Percentiles rank a stretch among this genome's conserved stretches.
Conservation (phyloP, 331 rosid species). For the Arachis monticola region DNA sequence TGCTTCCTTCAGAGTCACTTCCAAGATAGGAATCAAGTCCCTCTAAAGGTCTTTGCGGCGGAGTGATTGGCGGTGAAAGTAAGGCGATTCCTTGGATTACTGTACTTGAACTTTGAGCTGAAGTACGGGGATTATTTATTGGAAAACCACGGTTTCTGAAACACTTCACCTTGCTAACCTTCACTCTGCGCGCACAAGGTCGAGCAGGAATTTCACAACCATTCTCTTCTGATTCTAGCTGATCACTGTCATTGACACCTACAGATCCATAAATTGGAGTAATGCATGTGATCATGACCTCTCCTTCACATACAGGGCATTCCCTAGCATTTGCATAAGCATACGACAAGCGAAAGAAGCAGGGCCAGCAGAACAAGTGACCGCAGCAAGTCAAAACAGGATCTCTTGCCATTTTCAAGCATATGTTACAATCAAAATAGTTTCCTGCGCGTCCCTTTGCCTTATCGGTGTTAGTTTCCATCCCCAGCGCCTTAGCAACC, state of each 20-base stretch:
- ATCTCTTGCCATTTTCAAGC: conserved; percentile 61
- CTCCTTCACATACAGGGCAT: conserved; percentile 74
- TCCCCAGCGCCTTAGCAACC: conserved; percentile 61
- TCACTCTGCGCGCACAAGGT: conserved; percentile 62
- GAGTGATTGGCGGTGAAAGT: conserved; percentile 52
- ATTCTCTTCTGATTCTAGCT: conserved; percentile 37
- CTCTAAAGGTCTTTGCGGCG: conserved; percentile 51
- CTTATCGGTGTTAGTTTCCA: conserved; percentile 41
- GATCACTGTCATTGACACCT: conserved; percentile 20
- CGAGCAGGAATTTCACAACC: conserved; percentile 56
- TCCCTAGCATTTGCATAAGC: conserved; percentile 57
- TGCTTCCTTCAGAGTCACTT: conserved; percentile 32
- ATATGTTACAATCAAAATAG: conserved; percentile 65
- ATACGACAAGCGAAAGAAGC: conserved; percentile 62
- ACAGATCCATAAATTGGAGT: conserved; percentile 69
- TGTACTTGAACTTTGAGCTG: conserved; percentile 52
- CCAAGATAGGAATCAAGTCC: conserved; percentile 50
- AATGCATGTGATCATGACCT: conserved; percentile 57
- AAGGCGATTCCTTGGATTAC: conserved; percentile 51
- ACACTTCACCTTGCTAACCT: conserved; percentile 57
- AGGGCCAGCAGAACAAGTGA: conserved; percentile 89
- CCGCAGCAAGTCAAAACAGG: conserved; percentile 87
- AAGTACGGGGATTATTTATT: conserved; percentile 32
- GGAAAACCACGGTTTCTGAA: conserved; percentile 38
- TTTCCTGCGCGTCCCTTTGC: conserved; percentile 44